Base-by-base conservation (phyloP, 495 filamentous ascomycete species). In the Penicillium arizonense region DNA sequence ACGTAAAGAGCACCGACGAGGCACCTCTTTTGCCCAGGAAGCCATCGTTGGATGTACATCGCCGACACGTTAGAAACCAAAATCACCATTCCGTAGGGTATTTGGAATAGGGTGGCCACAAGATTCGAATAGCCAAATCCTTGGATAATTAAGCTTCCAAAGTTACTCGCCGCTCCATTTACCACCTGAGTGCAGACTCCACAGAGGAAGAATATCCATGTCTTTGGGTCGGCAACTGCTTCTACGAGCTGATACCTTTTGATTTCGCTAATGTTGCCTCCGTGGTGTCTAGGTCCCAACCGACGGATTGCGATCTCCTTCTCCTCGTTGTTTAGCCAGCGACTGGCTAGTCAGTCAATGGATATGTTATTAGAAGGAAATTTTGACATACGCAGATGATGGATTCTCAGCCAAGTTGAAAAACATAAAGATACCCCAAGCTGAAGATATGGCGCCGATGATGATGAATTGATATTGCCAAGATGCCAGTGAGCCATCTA, bases 401-500 rank as follows among this genome's bases (percentile, higher is more conserved):
- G 32, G 53, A 23, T 33, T 23, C 18, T 44, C 53, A 2, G 48
- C 48, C 5, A 80, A 59, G 35, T 68, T 58, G 59, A 72, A 62
- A 35, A 73, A 55, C 23, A 74, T 45, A 30, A 72, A 61, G 4
- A 67, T 26, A 11, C 67, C 70, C 48, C 70, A 63, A 38, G 68
- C 33, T n/a, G 61, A 51, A 9, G 66, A 68, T 10, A 75, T 39
- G 0, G 59, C 50, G 6, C 67, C 71, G 53, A 78, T 44, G 57
- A 61, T 57, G 30, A 77, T 45, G 61, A 72, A 68, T 57, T 73
- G 63, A 30, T 69, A 72, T 50, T 72, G 70, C 75, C 74, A 76
- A 2, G 71, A 68, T 6, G 62, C 33, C 7, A 55, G 7, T 9
- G 39, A 35, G 5, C 41, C 46, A 8, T 50, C 33, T 11, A 58